These are phyloP conservation scores for Ogataea naganishii DNA, from an alignment of 805 yeast species.

Conservation along the genomic window DNA sequence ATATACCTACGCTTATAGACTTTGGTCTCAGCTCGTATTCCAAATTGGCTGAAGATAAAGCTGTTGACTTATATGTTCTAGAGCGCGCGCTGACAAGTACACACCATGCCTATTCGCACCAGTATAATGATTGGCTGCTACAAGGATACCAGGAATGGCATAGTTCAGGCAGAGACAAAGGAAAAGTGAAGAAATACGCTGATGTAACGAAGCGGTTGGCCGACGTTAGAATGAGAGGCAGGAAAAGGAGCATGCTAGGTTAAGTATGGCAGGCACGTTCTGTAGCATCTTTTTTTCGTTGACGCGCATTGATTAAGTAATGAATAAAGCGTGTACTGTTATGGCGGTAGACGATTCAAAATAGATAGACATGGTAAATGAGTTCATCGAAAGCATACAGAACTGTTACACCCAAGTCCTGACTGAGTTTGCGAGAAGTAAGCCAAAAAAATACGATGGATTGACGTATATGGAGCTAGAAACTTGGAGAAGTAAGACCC, in stretches of 20 bases:
- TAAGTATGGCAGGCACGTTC: too few relatives aligned
- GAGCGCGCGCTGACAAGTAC: conserved; percentile 90
- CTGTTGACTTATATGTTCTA: conserved; percentile 91
- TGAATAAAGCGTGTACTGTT: too few relatives aligned
- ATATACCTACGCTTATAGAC: conserved; percentile 66
- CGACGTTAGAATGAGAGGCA: conserved; percentile 84
- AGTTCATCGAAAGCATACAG: too few relatives aligned
- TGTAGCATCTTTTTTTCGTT: too few relatives aligned
- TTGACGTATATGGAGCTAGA: too few relatives aligned
- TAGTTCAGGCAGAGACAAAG: conserved; percentile 20
- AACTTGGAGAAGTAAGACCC: too few relatives aligned
- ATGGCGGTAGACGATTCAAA: too few relatives aligned
- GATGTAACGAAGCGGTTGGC: conserved; percentile 62
- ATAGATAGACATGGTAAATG: too few relatives aligned
- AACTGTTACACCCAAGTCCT: too few relatives aligned
- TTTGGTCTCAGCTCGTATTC: conserved; percentile 84
- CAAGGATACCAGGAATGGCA: conserved; percentile 52
- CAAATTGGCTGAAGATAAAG: conserved; percentile 78
- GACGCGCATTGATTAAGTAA: too few relatives aligned
- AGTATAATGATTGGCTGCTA: conserved; percentile 62
- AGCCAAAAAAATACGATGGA: too few relatives aligned
- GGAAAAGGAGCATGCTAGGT: conserved; percentile 94
- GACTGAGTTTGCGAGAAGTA: too few relatives aligned
- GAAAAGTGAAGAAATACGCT: conserved; percentile 30
- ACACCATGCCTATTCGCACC: conserved; percentile 64